Evolutionary conservation across 148 eudicot genomes (phyloP), one percentile per base, ranked within the genome.

Genomic region (Oxyria digyna): DNA sequence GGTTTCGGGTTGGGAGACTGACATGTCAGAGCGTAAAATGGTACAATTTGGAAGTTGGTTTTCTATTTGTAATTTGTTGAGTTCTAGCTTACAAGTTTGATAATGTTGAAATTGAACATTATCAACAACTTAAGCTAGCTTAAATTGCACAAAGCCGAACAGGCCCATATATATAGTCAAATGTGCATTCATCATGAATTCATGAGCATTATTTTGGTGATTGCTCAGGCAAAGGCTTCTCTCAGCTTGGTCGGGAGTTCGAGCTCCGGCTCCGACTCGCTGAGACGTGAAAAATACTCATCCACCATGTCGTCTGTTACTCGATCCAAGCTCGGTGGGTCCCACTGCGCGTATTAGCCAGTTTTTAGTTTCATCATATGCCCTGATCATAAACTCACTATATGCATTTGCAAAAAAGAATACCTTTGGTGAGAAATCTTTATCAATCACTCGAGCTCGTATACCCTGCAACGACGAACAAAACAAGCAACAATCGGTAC

Each of bases 401-500:
- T 35, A 3, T 35, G 6, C 38, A 35, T 48, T 57, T 57, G 35
- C 26, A 42, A 45, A 13, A 0, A 45, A 45, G 15, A 66, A 50
- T 89, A 93, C 98, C 98, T 89, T 93, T 9, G 98, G 98, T 11
- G 80, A 45, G 73, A 85, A 81, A 78, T 93, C 96, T 69, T 83
- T 89, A 43, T 87, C 95, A 50, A 93, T 84, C 85, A 93, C 67
- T 41, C 89, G 72, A 43, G 98, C 91, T 37, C 98, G 91, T 37
- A 93, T 79, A 37, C 98, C 98, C 98, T 92, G 63, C 5, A 41
- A 45, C 35, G 21, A 48, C 5, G 57, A 50, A 50, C 3, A 50
- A 20, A 26, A 50, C 41, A 38, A 45, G 48, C 48, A 0, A 42
- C 17, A 13, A 42, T 12, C 17, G n/a, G 17, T n/a, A 45, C 49